Percentiles rank a stretch among this genome's conserved stretches.
phyloP scores from a whole-genome alignment of 1,284 basidiomycete species.

The Tilletia setariae region DNA sequence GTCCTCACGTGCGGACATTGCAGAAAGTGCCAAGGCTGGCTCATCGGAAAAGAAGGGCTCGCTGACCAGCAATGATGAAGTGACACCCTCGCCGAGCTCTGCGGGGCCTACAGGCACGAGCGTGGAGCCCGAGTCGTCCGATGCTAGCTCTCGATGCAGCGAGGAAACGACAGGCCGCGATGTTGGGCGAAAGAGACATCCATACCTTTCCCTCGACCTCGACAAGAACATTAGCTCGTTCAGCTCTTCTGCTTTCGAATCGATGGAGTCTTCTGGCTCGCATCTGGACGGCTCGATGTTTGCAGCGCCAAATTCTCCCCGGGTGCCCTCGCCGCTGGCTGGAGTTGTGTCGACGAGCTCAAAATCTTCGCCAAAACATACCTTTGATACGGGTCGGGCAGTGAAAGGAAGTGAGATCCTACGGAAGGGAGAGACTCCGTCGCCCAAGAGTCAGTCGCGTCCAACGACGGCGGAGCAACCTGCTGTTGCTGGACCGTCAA shows the following conservation, averaged over 20 bases:
- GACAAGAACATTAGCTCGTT: slow-evolving; percentile 45
- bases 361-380: background rate
- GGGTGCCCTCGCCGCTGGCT: slow-evolving; percentile 6
- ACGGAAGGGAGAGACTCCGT: background rate
- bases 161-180: slow-evolving; percentile 23
- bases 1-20: too few relatives aligned
- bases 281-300: background rate
- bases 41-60: background rate
- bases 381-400: background rate
- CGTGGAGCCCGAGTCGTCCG: slow-evolving; percentile 24
- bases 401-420: background rate
- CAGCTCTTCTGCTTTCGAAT: slow-evolving; percentile 38
- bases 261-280: slow-evolving; percentile 4
- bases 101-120: background rate
- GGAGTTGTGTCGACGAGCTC: background rate
- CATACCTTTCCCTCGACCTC: slow-evolving; percentile 40
- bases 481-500: background rate
- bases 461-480: slow-evolving; percentile 4
- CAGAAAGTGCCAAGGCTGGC: too few relatives aligned
- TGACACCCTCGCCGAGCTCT: slow-evolving; percentile 3
- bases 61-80: background rate
- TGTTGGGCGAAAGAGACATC: slow-evolving; percentile 29
- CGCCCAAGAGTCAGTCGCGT: slow-evolving; percentile 2
- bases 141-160: slow-evolving; percentile 22
- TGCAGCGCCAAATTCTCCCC: background rate